Base-by-base conservation (phyloP, 2,329 filamentous ascomycete species). In the Fusarium mangiferae region DNA sequence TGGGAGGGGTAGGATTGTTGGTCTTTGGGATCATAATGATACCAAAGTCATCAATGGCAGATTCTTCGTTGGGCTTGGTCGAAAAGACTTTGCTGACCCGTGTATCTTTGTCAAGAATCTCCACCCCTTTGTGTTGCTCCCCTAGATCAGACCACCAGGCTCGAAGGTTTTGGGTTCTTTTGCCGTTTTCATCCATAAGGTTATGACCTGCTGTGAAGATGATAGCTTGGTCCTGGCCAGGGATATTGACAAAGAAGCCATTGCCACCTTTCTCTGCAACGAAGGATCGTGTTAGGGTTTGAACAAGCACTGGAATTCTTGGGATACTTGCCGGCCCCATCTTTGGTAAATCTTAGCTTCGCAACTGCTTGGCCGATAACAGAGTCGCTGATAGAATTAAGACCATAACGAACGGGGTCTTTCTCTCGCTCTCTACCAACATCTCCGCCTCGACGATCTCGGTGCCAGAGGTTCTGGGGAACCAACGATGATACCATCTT, bases 261-360 rank as follows among this genome's bases (percentile, higher is more conserved):
- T 54, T 54, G 2, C 51, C 51, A 12, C 51, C 51, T 38, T 54
- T 54, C 24, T 54, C 51, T 54, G 1, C 3, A 7, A 20, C 2
- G 5, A 8, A 13, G 2, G 22, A 0, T 1, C 7, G 1, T 9
- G 14, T 38, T 28, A 54, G 24, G 7, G 7, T 13, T 36, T 17
- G 7, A 15, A 10, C 5, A 10, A 9, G 10, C 2, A 13, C 13
- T 38, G 14, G 0, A 4, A 13, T 5, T 28, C 2, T 28, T 7
- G 5, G 17, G 18, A 8, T 28, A 38, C 51, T 38, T n/a, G 24
- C 51, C 35, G 5, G 51, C 51, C 9, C 51, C 51, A 6, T 38
- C 51, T 38, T 28, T 38, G 20, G 14, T 54, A 26, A 54, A 54
- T n/a, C 51, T 38, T 6, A 54, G 18, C 51, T 54, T 54, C 3